phyloP scores from a whole-genome alignment of 306 rosid species.

The Spatholobus suberectus region DNA sequence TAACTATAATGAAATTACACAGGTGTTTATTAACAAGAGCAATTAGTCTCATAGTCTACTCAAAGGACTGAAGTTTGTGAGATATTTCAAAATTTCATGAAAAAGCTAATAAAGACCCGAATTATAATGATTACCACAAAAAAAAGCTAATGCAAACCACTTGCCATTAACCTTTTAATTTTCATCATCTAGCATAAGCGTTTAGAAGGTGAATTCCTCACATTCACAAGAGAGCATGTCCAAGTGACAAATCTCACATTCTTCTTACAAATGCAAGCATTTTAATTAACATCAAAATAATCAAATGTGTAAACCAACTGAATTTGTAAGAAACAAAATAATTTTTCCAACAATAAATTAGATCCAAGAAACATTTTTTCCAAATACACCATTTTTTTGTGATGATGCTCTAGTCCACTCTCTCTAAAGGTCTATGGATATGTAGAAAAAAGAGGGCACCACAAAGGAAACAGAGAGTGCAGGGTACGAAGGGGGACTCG shows the following conservation, averaged over 20 bases:
- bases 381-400: no score
- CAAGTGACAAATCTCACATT: no score
- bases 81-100: no score
- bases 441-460: not conserved
- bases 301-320: not conserved
- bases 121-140: no score
- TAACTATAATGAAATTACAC: no score
- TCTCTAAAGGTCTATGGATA: not conserved
- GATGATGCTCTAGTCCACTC: constrained; percentile 18
- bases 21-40: no score
- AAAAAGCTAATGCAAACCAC: no score
- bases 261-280: not conserved
- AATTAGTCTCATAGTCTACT: no score
- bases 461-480: constrained; percentile 46
- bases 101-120: no score
- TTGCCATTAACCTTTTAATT: not conserved
- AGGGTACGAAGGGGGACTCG: constrained; percentile 66
- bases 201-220: not conserved
- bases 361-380: no score
- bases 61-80: no score
- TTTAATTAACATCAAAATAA: no score
- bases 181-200: not conserved
- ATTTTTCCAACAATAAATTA: not conserved
- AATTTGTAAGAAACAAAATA: not conserved
- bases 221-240: not conserved